Evolutionary conservation across 768 basidiomycete species (phyloP), one percentile per base, ranked within the genome.

Genomic region (Tephrocybe rancida): DNA sequence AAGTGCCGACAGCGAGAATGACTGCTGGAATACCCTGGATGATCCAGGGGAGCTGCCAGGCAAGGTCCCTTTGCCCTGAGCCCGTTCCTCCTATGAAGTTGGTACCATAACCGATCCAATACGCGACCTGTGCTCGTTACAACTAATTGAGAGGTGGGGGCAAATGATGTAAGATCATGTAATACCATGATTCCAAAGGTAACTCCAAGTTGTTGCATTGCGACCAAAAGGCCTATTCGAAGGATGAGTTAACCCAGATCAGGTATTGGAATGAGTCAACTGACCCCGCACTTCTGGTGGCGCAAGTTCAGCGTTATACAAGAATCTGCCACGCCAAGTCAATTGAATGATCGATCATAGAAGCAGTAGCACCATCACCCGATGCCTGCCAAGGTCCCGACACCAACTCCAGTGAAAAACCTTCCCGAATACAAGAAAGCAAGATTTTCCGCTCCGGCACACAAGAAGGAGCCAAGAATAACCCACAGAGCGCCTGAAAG

Each of bases 21-120:
- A 75, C 30, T 3, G 75, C 71, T 2, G 75, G 75, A 21, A 76
- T 48, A 26, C 73, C 67, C 39, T 76, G 74, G 13, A 60, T 60
- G 6, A 59, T 56, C 59, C 59, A 60, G 10, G 56, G 52, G 35
- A 60, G 59, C n/a, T 57, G 59, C 59, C 59, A 60, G 5, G 59
- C 55, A 9, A 57, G 49, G 32, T 37, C 52, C 29, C 51, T 60
- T 42, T 60, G 59, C 1, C 54, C 45, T 2, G 18, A 16, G 9
- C 52, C 52, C 14, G 59, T 60, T 41, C 59, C 59, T 48, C 59
- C 59, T 18, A 60, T 54, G 22, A 59, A 59, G 25, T 59, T 59
- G 21, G 58, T 59, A 10, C 58, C 58, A 42, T 59, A 59, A 21
- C 58, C 58, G 27, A 56, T 56, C 58, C 58, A 59, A 27, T 59